Evolutionary conservation across 192 early-diverging fungal genomes (phyloP).

Genomic region (Coemansia sp.): DNA sequence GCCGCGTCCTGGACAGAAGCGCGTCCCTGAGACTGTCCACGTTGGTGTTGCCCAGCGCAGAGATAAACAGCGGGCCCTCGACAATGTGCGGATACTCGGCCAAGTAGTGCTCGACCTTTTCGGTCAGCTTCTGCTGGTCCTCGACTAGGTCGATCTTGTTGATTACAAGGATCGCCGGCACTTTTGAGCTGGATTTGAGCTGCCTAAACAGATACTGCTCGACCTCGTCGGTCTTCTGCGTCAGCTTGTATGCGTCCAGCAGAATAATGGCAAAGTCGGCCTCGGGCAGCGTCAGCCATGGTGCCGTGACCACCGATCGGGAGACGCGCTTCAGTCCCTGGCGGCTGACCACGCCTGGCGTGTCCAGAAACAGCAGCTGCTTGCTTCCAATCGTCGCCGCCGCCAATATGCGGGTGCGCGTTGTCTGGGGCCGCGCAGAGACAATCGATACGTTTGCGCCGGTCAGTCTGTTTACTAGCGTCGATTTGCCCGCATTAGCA

Average conservation of each 20-base stretch:
- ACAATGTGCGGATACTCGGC: constrained; percentile 19
- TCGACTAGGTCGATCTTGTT: constrained; percentile 45
- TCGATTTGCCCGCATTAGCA: constrained; percentile 75
- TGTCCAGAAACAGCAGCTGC: constrained; percentile 60
- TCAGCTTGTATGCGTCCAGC: constrained; percentile 43
- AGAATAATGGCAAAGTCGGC: constrained; percentile 27
- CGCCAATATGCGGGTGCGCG: constrained; percentile 62
- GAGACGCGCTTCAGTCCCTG: constrained; percentile 31
- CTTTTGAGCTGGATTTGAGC: constrained; percentile 5
- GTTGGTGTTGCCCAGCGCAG: constrained; percentile 32
- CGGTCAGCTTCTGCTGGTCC: constrained; percentile 22
- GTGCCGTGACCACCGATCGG: constrained; percentile 37
- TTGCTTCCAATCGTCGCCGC: constrained; percentile 56
- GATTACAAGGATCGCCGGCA: constrained; percentile 35
- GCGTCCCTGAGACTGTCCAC: constrained; percentile 29
- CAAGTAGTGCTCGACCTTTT: constrained; percentile 15
- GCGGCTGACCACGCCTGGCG: constrained; percentile 46
- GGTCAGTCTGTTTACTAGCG: constrained; percentile 67
- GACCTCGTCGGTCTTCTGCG: constrained; percentile 31
- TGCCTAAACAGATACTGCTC: constrained; percentile 34
- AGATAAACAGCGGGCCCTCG: constrained; percentile 34
- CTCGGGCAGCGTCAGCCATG: constrained; percentile 44
- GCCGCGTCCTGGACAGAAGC: constrained; percentile 20
- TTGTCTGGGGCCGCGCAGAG: constrained; percentile 69
- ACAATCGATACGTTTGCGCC: constrained; percentile 62